These are phyloP conservation scores for Cladorrhinum samala DNA, from an alignment of 495 filamentous ascomycete genomes.

Conservation along the genomic window DNA sequence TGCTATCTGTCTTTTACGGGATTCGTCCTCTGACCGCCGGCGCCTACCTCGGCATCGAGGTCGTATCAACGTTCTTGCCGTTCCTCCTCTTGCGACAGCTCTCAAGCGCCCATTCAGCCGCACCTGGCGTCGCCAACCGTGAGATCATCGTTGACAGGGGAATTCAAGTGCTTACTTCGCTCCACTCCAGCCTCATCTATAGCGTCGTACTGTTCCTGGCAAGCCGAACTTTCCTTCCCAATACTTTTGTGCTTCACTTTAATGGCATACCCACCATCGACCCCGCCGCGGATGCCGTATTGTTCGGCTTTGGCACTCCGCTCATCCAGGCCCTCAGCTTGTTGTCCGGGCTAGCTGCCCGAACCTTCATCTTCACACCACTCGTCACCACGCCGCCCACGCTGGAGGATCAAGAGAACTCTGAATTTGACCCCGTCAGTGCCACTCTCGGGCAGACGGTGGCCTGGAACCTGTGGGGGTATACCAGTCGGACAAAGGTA, in stretches of 20 bases:
- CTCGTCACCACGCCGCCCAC: slow-evolving; percentile 46
- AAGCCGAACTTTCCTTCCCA: slow-evolving; percentile 59
- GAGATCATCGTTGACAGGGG: slow-evolving; percentile 60
- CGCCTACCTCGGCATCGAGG: slow-evolving; percentile 54
- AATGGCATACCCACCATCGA: slow-evolving; percentile 57
- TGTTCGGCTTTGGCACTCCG: slow-evolving; percentile 52
- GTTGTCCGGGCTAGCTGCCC: slow-evolving; percentile 58
- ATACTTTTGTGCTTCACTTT: slow-evolving; percentile 64
- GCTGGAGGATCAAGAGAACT: slow-evolving; percentile 28
- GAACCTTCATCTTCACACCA: slow-evolving; percentile 69
- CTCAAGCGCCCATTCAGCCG: slow-evolving; percentile 53
- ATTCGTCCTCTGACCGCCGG: slow-evolving; percentile 53
- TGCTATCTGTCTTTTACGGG: slow-evolving; percentile 68
- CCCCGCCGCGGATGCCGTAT: slow-evolving; percentile 53
- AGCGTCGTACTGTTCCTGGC: slow-evolving; percentile 57
- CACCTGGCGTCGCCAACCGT: slow-evolving; percentile 57
- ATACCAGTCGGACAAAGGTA: slow-evolving; percentile 56
- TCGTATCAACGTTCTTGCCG: slow-evolving; percentile 60
- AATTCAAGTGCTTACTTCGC: slow-evolving; percentile 56
- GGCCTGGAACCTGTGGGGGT: slow-evolving; percentile 55
- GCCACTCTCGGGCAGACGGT: slow-evolving; percentile 55
- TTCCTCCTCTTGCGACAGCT: slow-evolving; percentile 63
- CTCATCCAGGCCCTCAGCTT: slow-evolving; percentile 26
- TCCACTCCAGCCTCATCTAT: slow-evolving; percentile 64
- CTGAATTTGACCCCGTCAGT: slow-evolving; percentile 46